Evolutionary conservation across 352 stramenopile species (phyloP).

Genomic region (Plasmopara viticola): DNA sequence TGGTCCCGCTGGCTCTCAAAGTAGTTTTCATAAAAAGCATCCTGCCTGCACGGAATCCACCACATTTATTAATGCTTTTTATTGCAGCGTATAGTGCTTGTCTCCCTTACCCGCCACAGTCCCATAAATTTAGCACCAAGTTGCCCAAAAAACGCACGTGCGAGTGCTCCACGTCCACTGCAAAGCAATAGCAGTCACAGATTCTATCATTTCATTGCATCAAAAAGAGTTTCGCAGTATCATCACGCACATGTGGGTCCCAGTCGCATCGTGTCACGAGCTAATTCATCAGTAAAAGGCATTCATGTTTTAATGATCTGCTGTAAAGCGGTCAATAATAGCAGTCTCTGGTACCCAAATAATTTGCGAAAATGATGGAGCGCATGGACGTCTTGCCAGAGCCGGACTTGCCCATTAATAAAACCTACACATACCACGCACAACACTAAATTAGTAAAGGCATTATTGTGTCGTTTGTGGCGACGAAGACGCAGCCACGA

Average conservation of each 20-base stretch:
- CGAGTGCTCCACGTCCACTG: conserved; percentile 90
- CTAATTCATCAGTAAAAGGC: conserved; percentile 20
- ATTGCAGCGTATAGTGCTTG: not conserved
- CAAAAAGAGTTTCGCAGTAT: not conserved
- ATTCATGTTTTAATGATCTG: not conserved
- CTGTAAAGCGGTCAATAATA: not conserved
- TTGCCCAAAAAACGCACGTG: conserved; percentile 96
- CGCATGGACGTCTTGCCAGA: conserved; percentile 99
- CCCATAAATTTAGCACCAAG: conserved; percentile 98
- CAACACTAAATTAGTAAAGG: not conserved
- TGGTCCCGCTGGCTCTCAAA: conserved; percentile 98
- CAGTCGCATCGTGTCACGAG: conserved; percentile 96
- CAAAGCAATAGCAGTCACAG: conserved; percentile 9
- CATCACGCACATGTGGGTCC: conserved; percentile 82
- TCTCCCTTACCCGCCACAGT: conserved; percentile 91
- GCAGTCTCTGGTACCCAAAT: conserved; percentile 66
- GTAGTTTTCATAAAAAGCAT: conserved; percentile 99
- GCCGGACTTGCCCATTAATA: conserved; percentile 95
- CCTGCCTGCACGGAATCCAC: conserved; percentile 72
- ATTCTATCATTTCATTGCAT: conserved; percentile 2
- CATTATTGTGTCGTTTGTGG: not conserved
- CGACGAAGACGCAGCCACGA: not conserved
- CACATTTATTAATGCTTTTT: not conserved
- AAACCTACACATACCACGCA: conserved; percentile 47
- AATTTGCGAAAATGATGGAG: conserved; percentile 99